Evolutionary conservation across 208 protist genomes (phyloP).

Genomic region (Crithidia expoeki): DNA sequence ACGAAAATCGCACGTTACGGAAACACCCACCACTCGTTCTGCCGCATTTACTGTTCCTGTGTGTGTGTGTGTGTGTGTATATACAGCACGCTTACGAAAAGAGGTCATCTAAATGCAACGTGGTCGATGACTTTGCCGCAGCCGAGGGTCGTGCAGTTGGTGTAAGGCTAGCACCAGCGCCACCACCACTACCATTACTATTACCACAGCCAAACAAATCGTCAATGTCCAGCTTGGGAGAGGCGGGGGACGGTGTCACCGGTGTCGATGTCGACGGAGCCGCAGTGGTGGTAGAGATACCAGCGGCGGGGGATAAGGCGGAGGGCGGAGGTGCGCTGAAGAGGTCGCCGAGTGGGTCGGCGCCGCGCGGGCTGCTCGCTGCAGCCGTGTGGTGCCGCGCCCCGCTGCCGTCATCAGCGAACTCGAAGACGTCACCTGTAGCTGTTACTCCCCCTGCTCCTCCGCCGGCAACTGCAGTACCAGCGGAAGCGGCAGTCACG

Average conservation of each 20-base stretch:
- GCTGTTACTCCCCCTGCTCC: neutral
- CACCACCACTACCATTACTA: neutral
- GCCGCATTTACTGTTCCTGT: no score
- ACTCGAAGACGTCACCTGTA: slow-evolving; percentile 32
- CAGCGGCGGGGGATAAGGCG: slow-evolving; percentile 12
- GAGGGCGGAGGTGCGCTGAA: slow-evolving; percentile 28
- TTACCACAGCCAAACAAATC: slow-evolving; percentile 34
- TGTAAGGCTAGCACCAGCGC: neutral
- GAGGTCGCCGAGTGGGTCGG: slow-evolving; percentile 52
- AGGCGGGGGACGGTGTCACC: neutral
- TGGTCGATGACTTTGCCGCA: neutral
- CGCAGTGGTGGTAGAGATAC: neutral
- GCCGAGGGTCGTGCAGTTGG: neutral
- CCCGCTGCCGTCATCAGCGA: slow-evolving; percentile 12
- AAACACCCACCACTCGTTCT: no score
- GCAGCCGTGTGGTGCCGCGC: slow-evolving; percentile 8
- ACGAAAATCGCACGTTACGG: no score
- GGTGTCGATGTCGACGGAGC: neutral
- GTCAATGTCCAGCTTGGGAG: slow-evolving; percentile 15
- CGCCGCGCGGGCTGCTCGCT: slow-evolving; percentile 24
- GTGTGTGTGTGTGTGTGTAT: no score
- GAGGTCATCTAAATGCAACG: slow-evolving; percentile 9
- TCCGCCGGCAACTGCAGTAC: neutral
- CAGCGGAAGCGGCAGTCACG: neutral
- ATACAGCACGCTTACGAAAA: slow-evolving; percentile 10